phyloP scores from a whole-genome alignment of 306 rosid species.

The Cucumis hystrix region DNA sequence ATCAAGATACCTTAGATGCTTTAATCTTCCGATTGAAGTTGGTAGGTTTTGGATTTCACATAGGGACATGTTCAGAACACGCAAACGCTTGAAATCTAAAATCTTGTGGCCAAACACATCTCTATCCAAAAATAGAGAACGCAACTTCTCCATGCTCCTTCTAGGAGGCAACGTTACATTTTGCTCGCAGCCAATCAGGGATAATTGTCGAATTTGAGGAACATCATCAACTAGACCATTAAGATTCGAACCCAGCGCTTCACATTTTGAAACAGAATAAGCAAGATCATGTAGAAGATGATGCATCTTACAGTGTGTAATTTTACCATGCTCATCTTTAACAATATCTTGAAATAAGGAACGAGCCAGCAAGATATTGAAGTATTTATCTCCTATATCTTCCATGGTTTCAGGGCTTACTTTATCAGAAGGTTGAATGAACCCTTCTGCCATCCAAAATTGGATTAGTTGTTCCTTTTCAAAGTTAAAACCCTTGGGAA shows the following conservation, averaged over 20 bases:
- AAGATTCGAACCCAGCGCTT: background rate
- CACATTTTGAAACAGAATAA: background rate
- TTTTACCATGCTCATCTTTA: background rate
- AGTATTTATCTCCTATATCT: conserved; percentile 7
- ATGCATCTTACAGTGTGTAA: conserved; percentile 4
- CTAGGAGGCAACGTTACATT: background rate
- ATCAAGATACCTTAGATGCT: conserved; percentile 8
- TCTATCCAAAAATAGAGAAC: conserved; percentile 3
- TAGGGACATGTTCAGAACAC: background rate
- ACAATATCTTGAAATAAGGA: conserved; percentile 6
- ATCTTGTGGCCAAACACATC: background rate
- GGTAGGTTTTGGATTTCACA: background rate
- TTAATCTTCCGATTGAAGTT: background rate
- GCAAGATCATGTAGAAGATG: conserved; percentile 9
- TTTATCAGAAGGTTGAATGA: conserved; percentile 1
- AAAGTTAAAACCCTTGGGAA: conserved; percentile 1
- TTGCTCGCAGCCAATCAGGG: background rate
- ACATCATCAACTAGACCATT: background rate
- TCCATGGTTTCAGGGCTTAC: background rate
- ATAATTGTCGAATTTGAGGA: background rate
- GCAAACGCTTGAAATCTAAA: background rate
- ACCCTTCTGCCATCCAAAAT: conserved; percentile 9
- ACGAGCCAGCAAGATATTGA: background rate
- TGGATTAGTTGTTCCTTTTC: background rate
- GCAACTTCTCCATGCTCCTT: background rate